Base-by-base conservation (phyloP, 352 stramenopile species). In the Thalassiosira gravida region DNA sequence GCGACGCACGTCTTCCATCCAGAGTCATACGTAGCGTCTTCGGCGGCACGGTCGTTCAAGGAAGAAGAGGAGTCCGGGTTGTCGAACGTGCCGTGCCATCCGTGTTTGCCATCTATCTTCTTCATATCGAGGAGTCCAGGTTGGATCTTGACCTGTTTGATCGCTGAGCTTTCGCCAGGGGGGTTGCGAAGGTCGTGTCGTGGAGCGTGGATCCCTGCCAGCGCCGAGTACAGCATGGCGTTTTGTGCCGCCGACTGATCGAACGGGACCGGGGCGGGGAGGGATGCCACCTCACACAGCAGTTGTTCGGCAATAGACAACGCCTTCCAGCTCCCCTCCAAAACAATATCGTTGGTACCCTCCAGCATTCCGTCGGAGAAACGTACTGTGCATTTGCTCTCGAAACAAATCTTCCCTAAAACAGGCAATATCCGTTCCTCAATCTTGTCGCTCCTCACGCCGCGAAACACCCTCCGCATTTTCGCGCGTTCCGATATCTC, bases 341-440 rank as follows among this genome's bases (percentile, higher is more conserved):
- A 52, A 13, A 90, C 37, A 25, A 93, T 84, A 52, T 92, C 76
- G 67, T 86, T 82, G 0, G 64, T 77, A 6, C 63, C 73, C 30
- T 65, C 68, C 30, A 69, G 3, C 25, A 67, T 56, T 25, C 79
- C 75, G 53, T 80, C 52, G 14, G 75, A 77, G 58, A 92, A 80
- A 24, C 80, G 84, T 63, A 92, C 91, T 18, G 74, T 83, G 52
- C 86, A 93, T 55, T 85, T 90, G 58, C 89, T 92, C 68, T 92
- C 85, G n/a, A 87, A 82, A 59, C 49, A 80, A 61, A 92, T 88
- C 25, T 80, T 86, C 64, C 82, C 80, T 7, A 92, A 61, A 9
- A 73, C 65, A 8, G 86, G 86, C 27, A 93, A 46, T 42, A 93
- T 77, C 37, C 47, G 56, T 22, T 92, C 57, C 37, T 87, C 72